Base-by-base conservation (phyloP, 1,284 basidiomycete genomes). In the Agaricales sp. region DNA sequence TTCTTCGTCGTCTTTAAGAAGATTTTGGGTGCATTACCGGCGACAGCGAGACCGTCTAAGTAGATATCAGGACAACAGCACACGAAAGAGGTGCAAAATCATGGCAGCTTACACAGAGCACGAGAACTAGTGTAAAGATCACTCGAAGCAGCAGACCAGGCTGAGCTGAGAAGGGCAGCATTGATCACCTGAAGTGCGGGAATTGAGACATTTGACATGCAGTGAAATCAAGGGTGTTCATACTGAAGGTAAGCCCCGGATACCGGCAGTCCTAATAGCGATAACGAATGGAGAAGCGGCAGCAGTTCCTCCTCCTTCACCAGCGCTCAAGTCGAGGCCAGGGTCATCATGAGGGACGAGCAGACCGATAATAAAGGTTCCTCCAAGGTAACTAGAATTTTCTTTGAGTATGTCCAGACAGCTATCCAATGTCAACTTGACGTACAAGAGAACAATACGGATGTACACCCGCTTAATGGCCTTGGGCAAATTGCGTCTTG, bases 201-300 rank as follows among this genome's bases (percentile, higher is more conserved):
- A 6, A 6, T 6, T 6, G 26, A 30, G 14, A 6, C 14, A 14
- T 30, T 14, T 6, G 26, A 30, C 14, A 43, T 59, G 2, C 30
- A 3, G 38, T 38, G 49, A 50, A 45, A 45, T 45, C 30, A 44
- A 16, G 25, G 41, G 23, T 14, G 48, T 16, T 57, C 67, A 51
- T 54, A 75, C 78, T 47, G 76, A 77, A 2, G 88, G 87, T 1
- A 92, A 67, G 8, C 69, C 73, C 55, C 78, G 78, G 66, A 92
- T 92, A 25, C 87, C 82, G 1, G 88, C 83, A 39, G 70, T 74
- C 57, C 77, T 60, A 60, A 84, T 84, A 2, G 86, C 88, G 55
- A 92, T 87, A 51, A 92, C 88, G 64, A 91, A 92, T 1, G 89
- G 89, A n/a, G 83, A 88, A 11, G 77, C 77, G 6, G 80, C 77